Percentiles rank a stretch among this genome's conserved stretches.
Conservation (phyloP, 306 rosid genomes). For the Dicorynia guianensis region DNA sequence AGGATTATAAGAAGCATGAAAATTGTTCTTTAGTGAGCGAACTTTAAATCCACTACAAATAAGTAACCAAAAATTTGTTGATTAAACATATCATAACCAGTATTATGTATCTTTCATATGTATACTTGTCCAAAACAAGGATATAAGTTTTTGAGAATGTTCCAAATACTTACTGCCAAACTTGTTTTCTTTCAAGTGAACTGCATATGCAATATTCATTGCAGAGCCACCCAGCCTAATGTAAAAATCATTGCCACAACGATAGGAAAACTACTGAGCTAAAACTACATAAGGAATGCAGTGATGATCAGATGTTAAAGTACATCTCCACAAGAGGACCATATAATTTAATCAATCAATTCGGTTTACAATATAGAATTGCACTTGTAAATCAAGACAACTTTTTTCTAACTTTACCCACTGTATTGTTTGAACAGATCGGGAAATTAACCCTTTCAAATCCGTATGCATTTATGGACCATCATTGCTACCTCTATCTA, state of each 20-base stretch:
- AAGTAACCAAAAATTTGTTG: conserved; percentile 11
- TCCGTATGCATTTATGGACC: no score
- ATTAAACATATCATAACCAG: conserved; percentile 14
- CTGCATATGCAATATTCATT: conserved; percentile 8
- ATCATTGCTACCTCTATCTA: conserved; percentile 3
- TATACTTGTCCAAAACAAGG: conserved; percentile 1
- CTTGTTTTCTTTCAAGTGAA: conserved; percentile 10
- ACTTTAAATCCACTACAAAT: not conserved
- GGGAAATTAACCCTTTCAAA: no score
- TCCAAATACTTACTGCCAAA: not conserved
- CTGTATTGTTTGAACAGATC: no score
- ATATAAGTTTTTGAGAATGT: conserved; percentile 16
- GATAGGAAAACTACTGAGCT: not conserved
- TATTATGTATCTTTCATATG: conserved; percentile 20
- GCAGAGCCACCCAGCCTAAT: not conserved
- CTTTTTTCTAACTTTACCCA: no score
- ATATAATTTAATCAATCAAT: no score
- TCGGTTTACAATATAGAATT: no score
- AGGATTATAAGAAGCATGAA: not conserved
- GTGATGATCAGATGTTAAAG: no score
- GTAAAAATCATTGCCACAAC: not conserved
- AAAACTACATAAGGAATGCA: no score
- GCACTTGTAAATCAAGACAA: no score
- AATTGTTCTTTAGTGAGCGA: not conserved
- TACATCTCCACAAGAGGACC: no score